These are phyloP conservation scores for Diaporthe vaccinii DNA, from an alignment of 2,329 filamentous ascomycete genomes.

Conservation along the genomic window DNA sequence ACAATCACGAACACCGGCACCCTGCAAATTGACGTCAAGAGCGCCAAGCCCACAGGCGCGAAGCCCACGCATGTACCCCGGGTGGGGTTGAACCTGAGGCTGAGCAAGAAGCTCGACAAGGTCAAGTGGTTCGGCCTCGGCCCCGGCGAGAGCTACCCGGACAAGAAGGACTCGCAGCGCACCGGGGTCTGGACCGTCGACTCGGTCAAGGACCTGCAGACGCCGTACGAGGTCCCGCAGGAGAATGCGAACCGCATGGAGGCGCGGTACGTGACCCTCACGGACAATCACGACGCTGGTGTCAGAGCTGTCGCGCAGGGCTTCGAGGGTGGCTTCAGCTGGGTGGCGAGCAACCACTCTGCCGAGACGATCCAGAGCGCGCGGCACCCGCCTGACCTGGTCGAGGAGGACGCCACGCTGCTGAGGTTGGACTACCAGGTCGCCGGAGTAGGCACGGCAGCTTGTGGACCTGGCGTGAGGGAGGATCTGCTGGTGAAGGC, in stretches of 20 bases:
- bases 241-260: constrained; percentile 76
- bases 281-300: constrained; percentile 47
- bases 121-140: constrained; percentile 74
- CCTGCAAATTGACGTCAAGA: constrained; percentile 60
- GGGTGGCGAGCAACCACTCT: constrained; percentile 68
- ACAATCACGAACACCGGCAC: constrained; percentile 60
- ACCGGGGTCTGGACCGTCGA: constrained; percentile 61
- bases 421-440: constrained; percentile 60
- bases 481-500: constrained; percentile 59
- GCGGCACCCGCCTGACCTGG: constrained; percentile 74
- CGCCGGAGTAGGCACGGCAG: constrained; percentile 63
- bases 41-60: constrained; percentile 61
- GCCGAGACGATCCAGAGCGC: constrained; percentile 68
- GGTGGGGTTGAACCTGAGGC: constrained; percentile 70
- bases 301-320: constrained; percentile 47
- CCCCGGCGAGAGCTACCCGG: constrained; percentile 74
- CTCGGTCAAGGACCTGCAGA: constrained; percentile 64
- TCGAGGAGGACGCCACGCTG: constrained; percentile 60
- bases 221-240: constrained; percentile 76
- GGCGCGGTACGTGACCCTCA: constrained; percentile 65
- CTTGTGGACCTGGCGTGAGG: constrained; percentile 62
- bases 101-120: constrained; percentile 60
- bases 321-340: constrained; percentile 60
- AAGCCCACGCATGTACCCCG: constrained; percentile 70
- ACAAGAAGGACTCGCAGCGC: constrained; percentile 69